Conservation (phyloP, 345 rosid species). For the Bretschneidera sinensis region DNA sequence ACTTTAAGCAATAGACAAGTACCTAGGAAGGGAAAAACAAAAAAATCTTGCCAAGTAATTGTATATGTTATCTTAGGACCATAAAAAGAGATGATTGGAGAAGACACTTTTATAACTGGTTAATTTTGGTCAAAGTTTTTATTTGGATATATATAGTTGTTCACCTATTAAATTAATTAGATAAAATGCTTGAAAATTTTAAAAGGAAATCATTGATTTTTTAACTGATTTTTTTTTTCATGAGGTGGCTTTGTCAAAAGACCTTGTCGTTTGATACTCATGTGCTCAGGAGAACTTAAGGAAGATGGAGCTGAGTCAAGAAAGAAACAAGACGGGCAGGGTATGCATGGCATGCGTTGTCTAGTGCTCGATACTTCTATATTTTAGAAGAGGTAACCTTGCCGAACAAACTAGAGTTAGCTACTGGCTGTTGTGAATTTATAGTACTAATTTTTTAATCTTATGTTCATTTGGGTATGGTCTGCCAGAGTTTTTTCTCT, state of each 20-base stretch:
- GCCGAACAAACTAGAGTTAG: conserved; percentile 14
- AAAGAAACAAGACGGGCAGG: conserved; percentile 30
- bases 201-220: too few species aligned
- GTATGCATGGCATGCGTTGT: conserved; percentile 59
- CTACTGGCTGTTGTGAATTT: conserved; percentile 8
- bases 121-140: too few species aligned
- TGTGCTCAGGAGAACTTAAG: conserved; percentile 74
- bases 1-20: neutral
- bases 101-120: too few species aligned
- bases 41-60: neutral
- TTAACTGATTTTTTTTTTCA: conserved; percentile 17
- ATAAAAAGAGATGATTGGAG: too few species aligned
- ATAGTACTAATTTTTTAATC: conserved; percentile 9
- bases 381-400: conserved; percentile 66
- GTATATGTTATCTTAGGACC: too few species aligned
- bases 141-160: too few species aligned
- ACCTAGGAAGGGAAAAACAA: neutral
- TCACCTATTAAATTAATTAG: too few species aligned
- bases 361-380: conserved; percentile 77
- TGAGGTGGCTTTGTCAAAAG: conserved; percentile 87
- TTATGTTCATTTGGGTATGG: neutral
- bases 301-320: conserved; percentile 35
- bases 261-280: conserved; percentile 75
- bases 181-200: too few species aligned
- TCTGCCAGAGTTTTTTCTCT: neutral